These are phyloP conservation scores for Nematodospora anomalae DNA, from an alignment of 1,139 yeast species.

Conservation along the genomic window DNA sequence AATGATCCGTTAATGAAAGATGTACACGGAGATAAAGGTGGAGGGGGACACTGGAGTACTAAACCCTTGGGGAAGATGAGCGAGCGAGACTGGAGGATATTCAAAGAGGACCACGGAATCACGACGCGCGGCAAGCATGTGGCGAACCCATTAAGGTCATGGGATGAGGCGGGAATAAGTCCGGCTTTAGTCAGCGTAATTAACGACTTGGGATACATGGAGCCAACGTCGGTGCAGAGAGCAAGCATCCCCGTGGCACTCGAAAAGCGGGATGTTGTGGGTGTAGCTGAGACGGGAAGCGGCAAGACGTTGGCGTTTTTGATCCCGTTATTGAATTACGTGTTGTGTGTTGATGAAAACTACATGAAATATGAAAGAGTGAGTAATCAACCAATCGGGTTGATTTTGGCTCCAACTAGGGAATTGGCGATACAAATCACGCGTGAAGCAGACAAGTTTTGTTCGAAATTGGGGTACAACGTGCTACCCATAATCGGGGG, in stretches of 20 bases:
- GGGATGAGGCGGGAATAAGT: constrained; percentile 63
- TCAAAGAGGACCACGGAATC: constrained; percentile 77
- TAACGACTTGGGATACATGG: constrained; percentile 43
- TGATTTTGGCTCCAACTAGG: constrained; percentile 88
- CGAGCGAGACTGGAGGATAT: constrained; percentile 84
- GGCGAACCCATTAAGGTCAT: constrained; percentile 65
- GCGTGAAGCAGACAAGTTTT: constrained; percentile 58
- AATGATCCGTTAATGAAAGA: constrained; percentile 14
- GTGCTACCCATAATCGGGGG: constrained; percentile 86
- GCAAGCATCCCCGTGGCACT: constrained; percentile 81
- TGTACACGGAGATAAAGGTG: too few species aligned
- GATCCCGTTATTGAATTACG: constrained; percentile 66
- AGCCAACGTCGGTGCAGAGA: constrained; percentile 89
- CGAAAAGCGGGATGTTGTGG: constrained; percentile 64
- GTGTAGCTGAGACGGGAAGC: constrained; percentile 95
- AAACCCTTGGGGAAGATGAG: constrained; percentile 69
- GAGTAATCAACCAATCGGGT: constrained; percentile 48
- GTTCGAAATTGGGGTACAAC: constrained; percentile 39
- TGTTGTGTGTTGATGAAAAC: constrained; percentile 41
- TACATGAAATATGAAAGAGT: constrained; percentile 33
- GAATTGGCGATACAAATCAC: constrained; percentile 90
- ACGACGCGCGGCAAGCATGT: constrained; percentile 53
- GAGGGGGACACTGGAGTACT: constrained; percentile 65
- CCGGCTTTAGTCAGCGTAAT: constrained; percentile 32
- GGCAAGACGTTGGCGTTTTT: constrained; percentile 90